Conservation (phyloP, 805 yeast genomes). For the Kluyveromyces starmeri region DNA sequence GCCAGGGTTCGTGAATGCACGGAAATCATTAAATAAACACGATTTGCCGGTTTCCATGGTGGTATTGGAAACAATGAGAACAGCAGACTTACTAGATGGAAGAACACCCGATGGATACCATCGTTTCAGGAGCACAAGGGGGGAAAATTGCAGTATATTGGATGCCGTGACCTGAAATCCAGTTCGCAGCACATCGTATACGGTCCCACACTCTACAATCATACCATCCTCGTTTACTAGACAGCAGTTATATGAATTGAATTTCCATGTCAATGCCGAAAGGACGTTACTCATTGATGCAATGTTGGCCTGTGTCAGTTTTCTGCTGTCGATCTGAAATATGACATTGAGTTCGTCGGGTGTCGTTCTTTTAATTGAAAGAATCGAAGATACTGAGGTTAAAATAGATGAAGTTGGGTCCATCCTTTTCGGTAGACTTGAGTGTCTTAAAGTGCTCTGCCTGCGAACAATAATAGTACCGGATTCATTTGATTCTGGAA, state of each 20-base stretch:
- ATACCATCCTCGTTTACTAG: slow-evolving; percentile 16
- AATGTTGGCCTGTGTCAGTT: slow-evolving; percentile 9
- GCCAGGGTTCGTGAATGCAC: slow-evolving; percentile 11
- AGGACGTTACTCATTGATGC: slow-evolving; percentile 17
- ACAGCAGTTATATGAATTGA: slow-evolving; percentile 13
- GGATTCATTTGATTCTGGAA: slow-evolving; percentile 7
- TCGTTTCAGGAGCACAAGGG: slow-evolving; percentile 11
- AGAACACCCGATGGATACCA: slow-evolving; percentile 7
- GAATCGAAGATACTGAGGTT: slow-evolving; percentile 19
- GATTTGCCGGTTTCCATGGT: slow-evolving; percentile 20
- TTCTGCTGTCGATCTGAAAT: slow-evolving; percentile 21
- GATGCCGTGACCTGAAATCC: not conserved
- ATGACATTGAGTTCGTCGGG: slow-evolving; percentile 23
- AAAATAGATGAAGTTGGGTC: not conserved
- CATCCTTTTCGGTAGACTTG: not conserved
- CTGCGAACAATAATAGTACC: not conserved
- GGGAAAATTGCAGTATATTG: slow-evolving; percentile 11
- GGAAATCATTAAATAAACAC: slow-evolving; percentile 18
- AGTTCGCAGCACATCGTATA: slow-evolving; percentile 1
- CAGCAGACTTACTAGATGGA: slow-evolving; percentile 11
- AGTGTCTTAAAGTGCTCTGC: not conserved
- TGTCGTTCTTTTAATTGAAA: slow-evolving; percentile 21
- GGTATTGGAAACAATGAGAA: slow-evolving; percentile 20
- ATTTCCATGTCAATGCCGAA: slow-evolving; percentile 16
- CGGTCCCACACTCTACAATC: slow-evolving; percentile 9